Evolutionary conservation across 2,329 filamentous ascomycete species (phyloP), one percentile per base, ranked within the genome.

Genomic region (Hymenoscyphus repandus): DNA sequence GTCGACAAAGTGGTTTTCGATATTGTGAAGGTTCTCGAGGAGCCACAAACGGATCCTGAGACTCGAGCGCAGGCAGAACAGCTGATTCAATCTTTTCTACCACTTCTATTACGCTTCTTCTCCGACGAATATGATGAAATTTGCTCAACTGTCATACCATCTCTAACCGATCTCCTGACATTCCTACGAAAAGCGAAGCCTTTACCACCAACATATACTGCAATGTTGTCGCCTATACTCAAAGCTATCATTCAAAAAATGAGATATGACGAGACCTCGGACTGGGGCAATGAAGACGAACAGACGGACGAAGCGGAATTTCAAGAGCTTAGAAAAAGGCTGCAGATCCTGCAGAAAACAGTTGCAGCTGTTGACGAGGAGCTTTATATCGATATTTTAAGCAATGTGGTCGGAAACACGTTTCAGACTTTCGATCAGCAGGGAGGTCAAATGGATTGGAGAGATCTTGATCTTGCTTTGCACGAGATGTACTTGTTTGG

Each of bases 71-170:
- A 84, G 61, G 92, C 93, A 45, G 90, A 93, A 61, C 83, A 86
- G 60, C 80, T 95, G 53, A 76, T 97, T 47, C 86, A 87, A 64
- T 80, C 82, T 37, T 97, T 97, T 67, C 74, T 96, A 27, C 90
- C 91, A 0, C 86, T 91, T 60, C 78, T 97, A 11, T 75, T 99
- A 45, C 88, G 92, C 36, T 96, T 96, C 74, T 96, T 99, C 71
- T 88, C 90, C 20, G 93, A 99, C 69, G 91, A 99, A 66, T 99
- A 95, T 68, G 93, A 99, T 69, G 93, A 99, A 72, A 86, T 99
- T 60, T 97, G 93, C 74, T 95, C 91, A 33, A 93, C 90, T 11
- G 90, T 97, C 52, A 95, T 99, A 55, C 88, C 91, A 18, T 92
- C 89, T 34, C 81, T 97, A 49, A 96, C 89, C 44, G 95, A 99